Evolutionary conservation across 176 grass and related monocot genomes (phyloP), one percentile per base, ranked within the genome.

Genomic region (Stipa capillata): DNA sequence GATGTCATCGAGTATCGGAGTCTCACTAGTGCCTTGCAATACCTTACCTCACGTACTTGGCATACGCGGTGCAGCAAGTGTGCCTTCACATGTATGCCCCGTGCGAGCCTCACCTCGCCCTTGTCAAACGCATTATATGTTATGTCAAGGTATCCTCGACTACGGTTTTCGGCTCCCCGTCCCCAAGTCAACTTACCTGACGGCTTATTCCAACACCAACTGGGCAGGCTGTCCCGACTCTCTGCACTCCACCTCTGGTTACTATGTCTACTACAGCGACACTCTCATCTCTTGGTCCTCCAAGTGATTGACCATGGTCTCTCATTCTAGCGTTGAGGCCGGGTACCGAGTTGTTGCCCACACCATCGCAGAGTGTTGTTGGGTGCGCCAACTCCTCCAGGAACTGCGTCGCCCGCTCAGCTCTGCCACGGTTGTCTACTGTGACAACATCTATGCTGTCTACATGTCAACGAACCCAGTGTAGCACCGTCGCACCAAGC

Each of bases 171-270:
- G 0, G 12, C 5, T 65, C 61, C 0, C 15, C 6, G n/a, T n/a
- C n/a, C n/a, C n/a, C n/a, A n/a, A n/a, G 0, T 0, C 28, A 1
- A 13, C 17, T 8, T 21, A 7, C 0, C 6, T 21, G 3, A 34
- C 2, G 1, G 5, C 7, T 0, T 39, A 65, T 17, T 36, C 6
- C 0, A 17, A 65, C 2, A 33, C 18, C 0, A 15, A 20, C 8
- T 65, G 34, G 34, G 61, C 17, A 0, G 16, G 33, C 3, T 34
- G 18, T 11, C 61, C 34, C 0, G 17, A 67, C 1, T 37, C 33
- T 6, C 0, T 20, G 0, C 20, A n/a, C n/a, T 67, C 37, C 4
- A 42, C 37, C 20, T 37, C 9, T 0, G 20, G 64, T 8, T 67
- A 23, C 3, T 37, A 10, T 0, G 20, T 67, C 9, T 67, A 23